These are phyloP conservation scores for Ogataea allantospora DNA, from an alignment of 805 yeast species.

Conservation along the genomic window DNA sequence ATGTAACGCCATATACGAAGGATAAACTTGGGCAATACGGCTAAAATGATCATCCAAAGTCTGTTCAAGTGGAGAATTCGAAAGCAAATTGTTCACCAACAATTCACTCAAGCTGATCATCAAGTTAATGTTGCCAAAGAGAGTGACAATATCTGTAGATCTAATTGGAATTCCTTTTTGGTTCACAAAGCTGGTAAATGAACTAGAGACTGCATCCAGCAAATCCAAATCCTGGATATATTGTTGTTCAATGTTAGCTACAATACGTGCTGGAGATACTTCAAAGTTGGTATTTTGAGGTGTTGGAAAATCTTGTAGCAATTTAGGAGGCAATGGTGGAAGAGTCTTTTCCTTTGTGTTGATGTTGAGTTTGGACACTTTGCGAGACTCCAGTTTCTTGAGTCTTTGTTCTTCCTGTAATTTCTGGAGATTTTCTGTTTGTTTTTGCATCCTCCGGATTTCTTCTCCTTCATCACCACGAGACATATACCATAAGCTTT, in stretches of 20 bases:
- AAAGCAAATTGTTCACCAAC: conserved; percentile 21
- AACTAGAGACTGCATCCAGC: conserved; percentile 34
- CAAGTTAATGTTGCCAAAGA: conserved; percentile 45
- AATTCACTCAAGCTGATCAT: conserved; percentile 37
- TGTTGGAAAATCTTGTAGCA: conserved; percentile 32
- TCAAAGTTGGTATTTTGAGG: background rate
- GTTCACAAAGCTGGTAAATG: conserved; percentile 30
- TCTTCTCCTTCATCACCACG: conserved; percentile 37
- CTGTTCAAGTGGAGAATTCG: background rate
- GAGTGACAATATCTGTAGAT: conserved; percentile 34
- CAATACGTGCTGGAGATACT: conserved; percentile 4
- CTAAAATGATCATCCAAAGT: conserved; percentile 18
- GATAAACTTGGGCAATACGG: conserved; percentile 26
- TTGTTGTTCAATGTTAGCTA: conserved; percentile 36
- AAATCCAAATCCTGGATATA: conserved; percentile 32
- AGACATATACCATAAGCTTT: conserved; percentile 40
- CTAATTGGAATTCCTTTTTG: conserved; percentile 33
- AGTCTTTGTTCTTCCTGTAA: background rate
- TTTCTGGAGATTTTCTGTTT: conserved; percentile 8
- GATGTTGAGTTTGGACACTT: background rate
- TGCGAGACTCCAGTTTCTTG: background rate
- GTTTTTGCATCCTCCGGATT: conserved; percentile 31
- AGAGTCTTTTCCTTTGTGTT: conserved; percentile 1
- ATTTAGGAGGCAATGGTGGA: conserved; percentile 18
- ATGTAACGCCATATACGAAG: conserved; percentile 22